A percentile compares a stretch with the other conserved stretches of the same genome.
phyloP scores from a whole-genome alignment of 306 rosid genomes.

The Cicer pinnatifidum region DNA sequence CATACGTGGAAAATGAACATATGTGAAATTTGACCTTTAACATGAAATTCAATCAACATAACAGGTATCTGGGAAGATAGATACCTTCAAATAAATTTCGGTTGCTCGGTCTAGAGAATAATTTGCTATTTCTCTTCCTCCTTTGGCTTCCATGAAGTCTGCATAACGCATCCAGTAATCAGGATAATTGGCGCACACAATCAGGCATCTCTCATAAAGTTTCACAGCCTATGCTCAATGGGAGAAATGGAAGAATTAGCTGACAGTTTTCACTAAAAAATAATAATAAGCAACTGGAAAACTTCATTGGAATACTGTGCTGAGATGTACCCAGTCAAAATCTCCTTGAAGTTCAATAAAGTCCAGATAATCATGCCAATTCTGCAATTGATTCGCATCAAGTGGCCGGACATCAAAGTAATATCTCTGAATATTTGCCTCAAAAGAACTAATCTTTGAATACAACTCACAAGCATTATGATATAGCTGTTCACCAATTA shows the following conservation, averaged over 20 bases:
- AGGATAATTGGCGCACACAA: slow-evolving; percentile 87
- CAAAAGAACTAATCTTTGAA: slow-evolving; percentile 61
- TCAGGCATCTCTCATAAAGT: slow-evolving; percentile 90
- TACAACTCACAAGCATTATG: slow-evolving; percentile 63
- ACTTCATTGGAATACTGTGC: slow-evolving; percentile 38
- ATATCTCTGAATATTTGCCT: slow-evolving; percentile 67
- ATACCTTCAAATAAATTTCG: slow-evolving; percentile 73
- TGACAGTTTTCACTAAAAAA: background rate
- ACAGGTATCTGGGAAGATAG: slow-evolving; percentile 38
- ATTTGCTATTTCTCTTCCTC: slow-evolving; percentile 93
- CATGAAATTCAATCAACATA: slow-evolving; percentile 41
- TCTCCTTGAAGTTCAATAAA: slow-evolving; percentile 81
- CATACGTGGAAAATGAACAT: background rate
- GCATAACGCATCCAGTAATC: slow-evolving; percentile 95
- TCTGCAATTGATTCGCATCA: slow-evolving; percentile 70
- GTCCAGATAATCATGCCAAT: slow-evolving; percentile 90
- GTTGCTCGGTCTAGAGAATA: slow-evolving; percentile 85
- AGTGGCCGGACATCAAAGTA: slow-evolving; percentile 79
- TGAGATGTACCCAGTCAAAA: slow-evolving; percentile 83
- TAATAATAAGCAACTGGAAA: slow-evolving; percentile 14
- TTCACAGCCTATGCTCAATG: slow-evolving; percentile 67
- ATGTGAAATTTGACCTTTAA: slow-evolving; percentile 27
- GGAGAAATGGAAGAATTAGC: slow-evolving; percentile 40
- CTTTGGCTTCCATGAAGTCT: slow-evolving; percentile 84
- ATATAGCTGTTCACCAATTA: slow-evolving; percentile 68